Base-by-base conservation (phyloP, 164 flowering plant genomes). In the Stephania cephalantha region DNA sequence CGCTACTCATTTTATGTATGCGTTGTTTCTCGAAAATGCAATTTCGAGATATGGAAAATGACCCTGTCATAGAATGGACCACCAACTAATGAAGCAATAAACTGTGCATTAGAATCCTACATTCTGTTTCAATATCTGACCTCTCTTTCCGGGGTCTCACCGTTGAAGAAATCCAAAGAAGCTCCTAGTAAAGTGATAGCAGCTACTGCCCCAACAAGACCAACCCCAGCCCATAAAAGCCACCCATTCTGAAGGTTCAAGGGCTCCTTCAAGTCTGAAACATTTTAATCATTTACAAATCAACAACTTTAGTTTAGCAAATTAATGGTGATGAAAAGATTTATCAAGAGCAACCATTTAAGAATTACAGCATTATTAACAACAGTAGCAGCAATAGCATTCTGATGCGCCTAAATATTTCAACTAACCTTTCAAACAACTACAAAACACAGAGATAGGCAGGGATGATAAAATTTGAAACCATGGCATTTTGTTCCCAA, bases 191-290 rank as follows among this genome's bases (percentile, higher is more conserved):
- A 73, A 15, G 90, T 88, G 72, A 95, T 79, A 75, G 91, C 86
- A 46, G 74, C 63, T 18, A 93, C 5, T 22, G 94, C 95, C 76
- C 90, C 96, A 69, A 75, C 79, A 70, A 95, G 86, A 72, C 96
- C 94, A 82, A 90, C 71, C 71, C 86, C 97, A 31, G 97, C 91
- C 98, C 98, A 95, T 70, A 95, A 75, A 55, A 95, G 82, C 99
- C 99, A 95, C 9, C 99, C 99, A 64, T 80, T 92, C 82, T 86
- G 87, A 25, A 91, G 88, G 86, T 78, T 85, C 84, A 95, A 91
- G 74, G 98, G 99, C 53, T 91, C 91, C 85, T 80, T 93, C 78
- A 81, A 80, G 81, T 91, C 99, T 95, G 89, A 80, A 84, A 82
- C 69, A 84, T n/a, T 9, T 30, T 9, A 66, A 72, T 79, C 31